These are phyloP conservation scores for Strobilomyces dryophilus DNA, from an alignment of 768 basidiomycete species.

Conservation along the genomic window DNA sequence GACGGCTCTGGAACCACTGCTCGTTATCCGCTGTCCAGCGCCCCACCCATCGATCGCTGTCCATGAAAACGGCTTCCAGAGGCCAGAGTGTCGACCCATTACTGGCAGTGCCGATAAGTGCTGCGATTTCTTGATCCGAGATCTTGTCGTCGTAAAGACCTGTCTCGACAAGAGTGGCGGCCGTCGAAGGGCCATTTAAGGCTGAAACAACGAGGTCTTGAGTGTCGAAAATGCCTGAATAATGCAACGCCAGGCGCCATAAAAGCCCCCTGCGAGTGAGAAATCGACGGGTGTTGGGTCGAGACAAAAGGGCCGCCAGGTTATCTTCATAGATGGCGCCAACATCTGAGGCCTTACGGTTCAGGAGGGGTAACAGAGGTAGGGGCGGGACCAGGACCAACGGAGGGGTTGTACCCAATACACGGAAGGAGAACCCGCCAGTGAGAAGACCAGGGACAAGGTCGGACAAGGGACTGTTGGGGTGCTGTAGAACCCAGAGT, in stretches of 20 bases:
- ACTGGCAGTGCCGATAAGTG: not conserved
- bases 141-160: not conserved
- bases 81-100: not conserved
- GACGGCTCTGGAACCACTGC: not conserved
- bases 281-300: not conserved
- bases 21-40: not conserved
- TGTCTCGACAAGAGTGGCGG: not conserved
- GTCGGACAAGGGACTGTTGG: not conserved
- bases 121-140: not conserved
- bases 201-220: not conserved
- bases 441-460: not conserved
- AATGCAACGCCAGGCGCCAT: not conserved
- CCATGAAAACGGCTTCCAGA: not conserved
- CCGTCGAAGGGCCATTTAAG: not conserved
- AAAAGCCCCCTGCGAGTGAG: not conserved
- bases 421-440: not conserved
- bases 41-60: not conserved
- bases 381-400: not conserved
- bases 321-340: not conserved
- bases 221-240: not conserved
- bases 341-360: not conserved
- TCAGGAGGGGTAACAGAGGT: not conserved
- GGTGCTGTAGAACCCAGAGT: not conserved
- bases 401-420: not conserved
- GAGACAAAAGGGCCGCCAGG: not conserved